A percentile compares a stretch with the other conserved stretches of the same genome.
Conservation (phyloP, 768 basidiomycete genomes). For the Tylopilus plumbeoviolaceoides region DNA sequence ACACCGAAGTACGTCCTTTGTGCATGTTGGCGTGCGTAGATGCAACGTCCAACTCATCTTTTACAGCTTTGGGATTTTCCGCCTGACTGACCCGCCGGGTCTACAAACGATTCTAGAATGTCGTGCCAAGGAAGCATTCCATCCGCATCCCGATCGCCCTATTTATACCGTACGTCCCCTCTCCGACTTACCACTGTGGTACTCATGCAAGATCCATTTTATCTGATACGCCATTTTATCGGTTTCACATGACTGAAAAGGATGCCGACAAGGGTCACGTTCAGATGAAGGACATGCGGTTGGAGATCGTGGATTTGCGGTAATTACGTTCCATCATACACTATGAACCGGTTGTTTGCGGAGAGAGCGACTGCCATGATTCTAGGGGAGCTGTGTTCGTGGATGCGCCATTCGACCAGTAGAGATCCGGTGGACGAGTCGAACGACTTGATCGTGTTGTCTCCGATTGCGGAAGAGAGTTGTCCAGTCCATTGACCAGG, state of each 20-base stretch:
- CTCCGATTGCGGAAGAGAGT: too few species aligned
- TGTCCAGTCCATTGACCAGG: too few species aligned
- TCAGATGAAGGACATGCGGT: slow-evolving; percentile 61
- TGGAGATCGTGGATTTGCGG: slow-evolving; percentile 84
- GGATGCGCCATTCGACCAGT: too few species aligned
- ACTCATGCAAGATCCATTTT: neutral
- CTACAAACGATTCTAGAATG: slow-evolving; percentile 68
- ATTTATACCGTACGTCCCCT: slow-evolving; percentile 73
- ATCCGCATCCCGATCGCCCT: slow-evolving; percentile 78
- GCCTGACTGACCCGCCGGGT: slow-evolving; percentile 85
- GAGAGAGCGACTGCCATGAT: too few species aligned
- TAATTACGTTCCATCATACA: slow-evolving; percentile 1
- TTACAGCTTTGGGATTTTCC: slow-evolving; percentile 75
- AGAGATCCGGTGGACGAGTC: too few species aligned
- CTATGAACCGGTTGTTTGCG: too few species aligned
- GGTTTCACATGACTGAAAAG: slow-evolving; percentile 33
- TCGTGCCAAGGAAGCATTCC: slow-evolving; percentile 70
- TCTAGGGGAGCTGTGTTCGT: too few species aligned
- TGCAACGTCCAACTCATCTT: neutral
- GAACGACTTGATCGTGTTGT: too few species aligned
- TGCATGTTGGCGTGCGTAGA: neutral
- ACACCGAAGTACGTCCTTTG: slow-evolving; percentile 58
- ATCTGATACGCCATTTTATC: neutral
- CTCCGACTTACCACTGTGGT: neutral
- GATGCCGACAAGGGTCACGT: slow-evolving; percentile 87